Base-by-base conservation (phyloP, 352 stramenopile species). In the Globisporangium megalacanthum region DNA sequence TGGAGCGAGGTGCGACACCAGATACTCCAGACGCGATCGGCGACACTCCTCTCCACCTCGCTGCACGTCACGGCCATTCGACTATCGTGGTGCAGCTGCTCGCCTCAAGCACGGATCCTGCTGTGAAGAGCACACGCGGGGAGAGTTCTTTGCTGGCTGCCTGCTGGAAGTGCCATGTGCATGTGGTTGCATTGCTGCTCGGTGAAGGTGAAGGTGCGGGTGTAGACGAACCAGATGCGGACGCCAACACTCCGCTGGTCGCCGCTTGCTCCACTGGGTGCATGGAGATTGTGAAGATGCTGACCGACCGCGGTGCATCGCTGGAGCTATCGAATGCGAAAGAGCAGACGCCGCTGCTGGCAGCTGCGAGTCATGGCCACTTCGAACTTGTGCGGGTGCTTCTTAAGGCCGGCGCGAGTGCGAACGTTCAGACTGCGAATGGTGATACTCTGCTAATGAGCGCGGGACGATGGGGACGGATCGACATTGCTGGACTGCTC, bases 401-500 rank as follows among this genome's bases (percentile, higher is more conserved):
- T n/a, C 15, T 54, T 4, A 8, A 54, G 14, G 49, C 49, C 13
- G 31, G 49, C 9, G 31, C 49, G 49, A 44, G 7, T 8, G 7
- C 29, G 49, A 11, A 31, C 37, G 31, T 54, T 8, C 49, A 44
- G n/a, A 17, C 49, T 31, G 9, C 17, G 29, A 22, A 19, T 22
- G 31, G 49, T 15, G 49, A 54, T 44, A 54, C 29, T 7, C 6
- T 39, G 49, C 17, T 54, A 8, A 33, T 8, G 8, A 29, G 37
- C 22, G 49, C 49, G 1, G 49, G 14, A 17, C 29, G 49, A 9
- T 54, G 15, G 49, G 49, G 49, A 42, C 49, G 36, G 49, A 53
- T 53, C 31, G 49, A 29, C 20, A 29, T 53, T 5, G 49, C 31
- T 15, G 49, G 49, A 13, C 14, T 44, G 49, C 49, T 53, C 29